Evolutionary conservation across 345 rosid genomes (phyloP).

Genomic region (Populus tremula): DNA sequence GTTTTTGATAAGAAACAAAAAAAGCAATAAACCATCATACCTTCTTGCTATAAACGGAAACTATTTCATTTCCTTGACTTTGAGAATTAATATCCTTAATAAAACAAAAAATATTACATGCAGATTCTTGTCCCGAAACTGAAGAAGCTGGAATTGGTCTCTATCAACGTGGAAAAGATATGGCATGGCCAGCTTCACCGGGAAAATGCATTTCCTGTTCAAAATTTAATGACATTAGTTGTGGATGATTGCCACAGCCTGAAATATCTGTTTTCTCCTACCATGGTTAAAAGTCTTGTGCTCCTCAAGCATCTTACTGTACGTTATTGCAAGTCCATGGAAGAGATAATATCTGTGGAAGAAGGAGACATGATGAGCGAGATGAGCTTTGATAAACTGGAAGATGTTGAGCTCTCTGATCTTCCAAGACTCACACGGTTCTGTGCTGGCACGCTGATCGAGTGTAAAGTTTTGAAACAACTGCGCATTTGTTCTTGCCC

Average conservation of each 20-base stretch:
- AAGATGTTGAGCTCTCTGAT: fast-evolving
- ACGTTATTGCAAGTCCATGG: background rate
- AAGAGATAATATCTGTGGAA: background rate
- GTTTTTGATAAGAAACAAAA: no score
- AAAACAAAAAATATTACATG: background rate
- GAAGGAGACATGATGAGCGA: background rate
- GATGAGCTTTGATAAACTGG: constrained; percentile 9
- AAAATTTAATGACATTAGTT: background rate
- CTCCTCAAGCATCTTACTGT: background rate
- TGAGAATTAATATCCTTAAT: background rate
- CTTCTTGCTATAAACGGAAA: background rate
- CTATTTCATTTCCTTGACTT: constrained; percentile 4
- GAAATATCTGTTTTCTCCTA: background rate
- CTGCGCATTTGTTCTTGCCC: background rate
- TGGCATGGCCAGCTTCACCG: background rate
- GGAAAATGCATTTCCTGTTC: background rate
- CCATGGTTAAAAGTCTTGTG: constrained; percentile 1
- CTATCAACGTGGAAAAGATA: background rate
- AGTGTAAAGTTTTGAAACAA: background rate
- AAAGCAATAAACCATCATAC: no score
- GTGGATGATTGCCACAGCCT: background rate
- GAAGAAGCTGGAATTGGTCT: background rate
- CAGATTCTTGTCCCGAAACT: constrained; percentile 17
- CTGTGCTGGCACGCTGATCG: background rate
- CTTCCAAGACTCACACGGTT: constrained; percentile 20